phyloP scores from a whole-genome alignment of 176 grass and related monocot species.

The Dendrocalamus sinicus region DNA sequence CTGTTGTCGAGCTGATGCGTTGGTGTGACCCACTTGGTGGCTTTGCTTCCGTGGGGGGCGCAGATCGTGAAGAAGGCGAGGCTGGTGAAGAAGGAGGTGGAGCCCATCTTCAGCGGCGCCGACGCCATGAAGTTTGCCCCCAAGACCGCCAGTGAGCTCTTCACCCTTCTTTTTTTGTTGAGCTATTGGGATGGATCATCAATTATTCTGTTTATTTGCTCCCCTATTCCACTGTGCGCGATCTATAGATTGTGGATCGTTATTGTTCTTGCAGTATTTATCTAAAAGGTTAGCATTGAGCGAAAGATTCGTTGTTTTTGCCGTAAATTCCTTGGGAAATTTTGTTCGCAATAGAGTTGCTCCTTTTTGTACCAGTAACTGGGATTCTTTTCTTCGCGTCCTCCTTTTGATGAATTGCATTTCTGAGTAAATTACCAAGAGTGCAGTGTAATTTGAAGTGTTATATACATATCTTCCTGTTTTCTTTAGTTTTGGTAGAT shows the following conservation, averaged over 20 bases:
- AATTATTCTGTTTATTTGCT: background rate
- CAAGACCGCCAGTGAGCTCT: conserved; percentile 56
- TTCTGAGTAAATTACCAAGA: background rate
- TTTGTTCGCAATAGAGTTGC: background rate
- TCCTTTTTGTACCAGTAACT: background rate
- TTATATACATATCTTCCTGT: background rate
- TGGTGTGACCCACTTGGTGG: conserved; percentile 6
- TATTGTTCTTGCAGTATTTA: background rate
- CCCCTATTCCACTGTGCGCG: background rate
- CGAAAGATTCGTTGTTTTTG: background rate
- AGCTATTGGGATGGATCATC: background rate
- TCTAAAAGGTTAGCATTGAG: background rate
- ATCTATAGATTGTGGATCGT: background rate
- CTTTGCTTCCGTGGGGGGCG: background rate
- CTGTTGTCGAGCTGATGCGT: background rate
- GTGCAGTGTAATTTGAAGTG: background rate
- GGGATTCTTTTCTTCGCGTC: background rate
- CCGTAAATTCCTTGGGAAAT: background rate
- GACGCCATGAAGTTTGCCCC: conserved; percentile 59
- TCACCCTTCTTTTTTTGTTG: background rate
- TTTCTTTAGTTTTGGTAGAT: background rate
- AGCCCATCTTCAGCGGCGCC: conserved; percentile 57
- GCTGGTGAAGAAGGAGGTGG: conserved; percentile 67
- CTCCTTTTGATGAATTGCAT: background rate
- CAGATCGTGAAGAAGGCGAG: conserved; percentile 75